Base-by-base conservation (phyloP, 1,284 basidiomycete species). In the Quambalaria eucalypti region DNA sequence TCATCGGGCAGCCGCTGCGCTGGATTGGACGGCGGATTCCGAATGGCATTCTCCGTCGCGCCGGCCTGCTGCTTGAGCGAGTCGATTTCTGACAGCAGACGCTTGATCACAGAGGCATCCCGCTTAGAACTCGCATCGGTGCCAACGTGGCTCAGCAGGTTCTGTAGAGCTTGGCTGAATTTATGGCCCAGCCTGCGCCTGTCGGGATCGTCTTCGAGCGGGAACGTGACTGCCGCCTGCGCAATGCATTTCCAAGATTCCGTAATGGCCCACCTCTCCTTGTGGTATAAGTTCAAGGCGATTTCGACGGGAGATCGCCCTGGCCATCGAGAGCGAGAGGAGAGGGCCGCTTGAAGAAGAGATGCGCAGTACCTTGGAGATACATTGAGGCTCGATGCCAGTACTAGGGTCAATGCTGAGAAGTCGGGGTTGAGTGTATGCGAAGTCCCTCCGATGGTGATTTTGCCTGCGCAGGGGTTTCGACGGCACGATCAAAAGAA, bases 401-500 rank as follows among this genome's bases (percentile, higher is more conserved):
- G 62, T 23, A 69, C 50, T 4, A 73, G 60, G 50, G 69, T 64
- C 54, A 68, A 67, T 39, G 69, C 66, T 7, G 70, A 63, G 60
- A 69, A 75, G 55, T 75, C 73, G 5, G 62, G 57, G 31, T 73
- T 70, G 56, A 75, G 57, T 28, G 55, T 56, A 52, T 69, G 66
- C 3, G 62, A 52, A 7, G 51, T 50, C 23, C 70, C 72, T 12
- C 66, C 60, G 55, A 74, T 61, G 28, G 66, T 66, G 58, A 75
- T 67, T 28, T 60, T 61, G 51, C 71, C 71, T 58, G 54, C 42
- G n/a, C 23, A 19, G 14, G 29, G 4, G 48, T 16, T 14, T 42
- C 8, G 25, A 33, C 12, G 36, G 10, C 23, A 53, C 12, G 6
- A 23, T 14, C 21, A 29, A 21, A 23, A 53, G 42, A 48, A 52